A percentile compares a stretch with the other conserved stretches of the same genome.
Conservation (phyloP, 441 rosid species). For the Macaranga tanarius region DNA sequence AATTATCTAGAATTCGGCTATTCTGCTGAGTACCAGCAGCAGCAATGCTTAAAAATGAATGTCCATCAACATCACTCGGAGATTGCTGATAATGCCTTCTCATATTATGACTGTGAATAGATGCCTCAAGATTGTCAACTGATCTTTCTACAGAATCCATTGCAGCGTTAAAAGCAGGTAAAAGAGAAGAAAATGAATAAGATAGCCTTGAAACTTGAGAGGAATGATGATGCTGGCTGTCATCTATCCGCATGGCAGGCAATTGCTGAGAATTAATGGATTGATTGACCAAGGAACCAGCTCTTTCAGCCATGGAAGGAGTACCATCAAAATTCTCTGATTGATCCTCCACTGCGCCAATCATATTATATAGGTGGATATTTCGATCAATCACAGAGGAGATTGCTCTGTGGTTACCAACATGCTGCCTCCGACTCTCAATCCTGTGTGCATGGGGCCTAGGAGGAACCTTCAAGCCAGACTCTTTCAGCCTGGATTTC, state of each 20-base stretch:
- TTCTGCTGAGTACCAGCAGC: conserved; percentile 25
- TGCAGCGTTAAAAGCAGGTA: conserved; percentile 43
- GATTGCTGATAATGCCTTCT: conserved; percentile 38
- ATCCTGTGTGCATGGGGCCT: conserved; percentile 57
- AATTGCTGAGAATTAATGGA: conserved; percentile 5
- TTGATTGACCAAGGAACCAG: conserved; percentile 7
- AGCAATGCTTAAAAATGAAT: conserved; percentile 32
- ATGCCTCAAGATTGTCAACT: conserved; percentile 38
- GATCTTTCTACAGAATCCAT: conserved; percentile 42
- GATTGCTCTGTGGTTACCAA: conserved; percentile 29
- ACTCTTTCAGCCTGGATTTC: conserved; percentile 34
- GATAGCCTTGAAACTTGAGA: conserved; percentile 38
- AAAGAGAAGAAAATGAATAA: conserved; percentile 35
- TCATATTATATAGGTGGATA: conserved; percentile 37
- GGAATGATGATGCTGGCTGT: conserved; percentile 19
- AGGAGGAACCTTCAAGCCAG: conserved; percentile 43
- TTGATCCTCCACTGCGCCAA: conserved; percentile 33
- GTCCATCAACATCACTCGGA: conserved; percentile 29
- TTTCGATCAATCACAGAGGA: conserved; percentile 37
- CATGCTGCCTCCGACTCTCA: conserved; percentile 52
- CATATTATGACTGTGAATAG: conserved; percentile 29
- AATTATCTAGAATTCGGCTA: conserved; percentile 24
- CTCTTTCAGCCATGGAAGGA: conserved; percentile 28
- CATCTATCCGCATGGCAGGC: not conserved
- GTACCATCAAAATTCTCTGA: conserved; percentile 4